These are phyloP conservation scores for Brassica cretica DNA, from an alignment of 345 rosid genomes.

Conservation along the genomic window DNA sequence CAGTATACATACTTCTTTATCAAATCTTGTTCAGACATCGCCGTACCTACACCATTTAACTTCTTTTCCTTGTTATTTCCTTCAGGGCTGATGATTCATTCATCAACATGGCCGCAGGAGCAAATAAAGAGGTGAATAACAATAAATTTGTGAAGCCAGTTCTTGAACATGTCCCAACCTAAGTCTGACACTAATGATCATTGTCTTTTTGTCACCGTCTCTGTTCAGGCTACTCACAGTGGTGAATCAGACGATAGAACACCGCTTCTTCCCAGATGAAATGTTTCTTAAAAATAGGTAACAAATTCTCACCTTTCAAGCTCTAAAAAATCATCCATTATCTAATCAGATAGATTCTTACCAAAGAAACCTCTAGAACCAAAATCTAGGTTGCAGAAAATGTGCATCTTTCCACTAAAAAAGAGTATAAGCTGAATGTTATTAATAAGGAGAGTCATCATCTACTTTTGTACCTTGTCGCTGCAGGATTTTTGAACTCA, in stretches of 20 bases:
- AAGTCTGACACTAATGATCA: background rate
- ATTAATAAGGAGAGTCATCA: constrained; percentile 3
- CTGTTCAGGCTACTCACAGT: constrained; percentile 36
- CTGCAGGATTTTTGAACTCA: constrained; percentile 33
- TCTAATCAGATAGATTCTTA: constrained; percentile 15
- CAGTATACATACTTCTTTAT: no score
- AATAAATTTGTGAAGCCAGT: background rate
- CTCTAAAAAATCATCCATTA: constrained; percentile 19
- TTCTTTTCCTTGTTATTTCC: background rate
- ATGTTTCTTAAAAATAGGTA: constrained; percentile 28
- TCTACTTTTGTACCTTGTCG: background rate
- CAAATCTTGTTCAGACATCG: no score
- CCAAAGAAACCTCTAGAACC: constrained; percentile 20
- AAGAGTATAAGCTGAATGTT: constrained; percentile 4
- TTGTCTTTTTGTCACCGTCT: background rate
- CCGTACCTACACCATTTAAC: no score
- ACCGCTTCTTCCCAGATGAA: constrained; percentile 46
- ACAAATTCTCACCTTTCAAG: constrained; percentile 11
- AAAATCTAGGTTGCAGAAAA: constrained; percentile 7
- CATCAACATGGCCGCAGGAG: constrained; percentile 85
- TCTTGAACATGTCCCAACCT: constrained; percentile 14
- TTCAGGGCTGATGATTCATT: constrained; percentile 86
- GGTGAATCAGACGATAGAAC: constrained; percentile 40
- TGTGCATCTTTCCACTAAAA: background rate
- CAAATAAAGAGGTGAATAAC: constrained; percentile 80